Evolutionary conservation across 768 basidiomycete species (phyloP).

Genomic region (Leccinum sublutescens): DNA sequence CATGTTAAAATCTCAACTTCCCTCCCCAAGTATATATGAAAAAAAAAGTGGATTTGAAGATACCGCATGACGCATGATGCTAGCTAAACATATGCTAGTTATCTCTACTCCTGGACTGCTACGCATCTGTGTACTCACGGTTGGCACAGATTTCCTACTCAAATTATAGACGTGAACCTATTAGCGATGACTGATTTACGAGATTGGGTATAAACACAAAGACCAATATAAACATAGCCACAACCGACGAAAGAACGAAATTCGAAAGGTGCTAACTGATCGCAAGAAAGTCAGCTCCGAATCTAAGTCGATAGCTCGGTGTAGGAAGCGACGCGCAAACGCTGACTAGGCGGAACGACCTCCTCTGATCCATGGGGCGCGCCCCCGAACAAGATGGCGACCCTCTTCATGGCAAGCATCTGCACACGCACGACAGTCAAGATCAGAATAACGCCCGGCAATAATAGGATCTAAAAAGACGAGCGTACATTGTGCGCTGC

Average conservation of each 20-base stretch:
- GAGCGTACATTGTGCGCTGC: constrained; percentile 66
- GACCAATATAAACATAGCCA: not conserved
- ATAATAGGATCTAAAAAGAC: not conserved
- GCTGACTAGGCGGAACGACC: constrained; percentile 6
- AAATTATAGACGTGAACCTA: too few relatives aligned
- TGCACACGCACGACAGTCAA: not conserved
- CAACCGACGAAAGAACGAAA: not conserved
- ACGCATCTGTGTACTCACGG: not conserved
- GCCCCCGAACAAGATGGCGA: constrained; percentile 9
- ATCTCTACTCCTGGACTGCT: not conserved
- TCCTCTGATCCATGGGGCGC: constrained; percentile 9
- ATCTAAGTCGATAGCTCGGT: not conserved
- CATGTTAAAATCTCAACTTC: not conserved
- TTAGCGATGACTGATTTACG: too few relatives aligned
- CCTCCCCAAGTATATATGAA: too few relatives aligned
- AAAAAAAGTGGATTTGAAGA: too few relatives aligned
- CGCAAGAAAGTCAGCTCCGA: too few relatives aligned
- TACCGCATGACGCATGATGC: too few relatives aligned
- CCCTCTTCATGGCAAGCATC: constrained; percentile 14
- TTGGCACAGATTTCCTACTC: too few relatives aligned
- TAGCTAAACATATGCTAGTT: too few relatives aligned
- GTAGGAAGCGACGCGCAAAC: constrained; percentile 3
- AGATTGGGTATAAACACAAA: too few relatives aligned
- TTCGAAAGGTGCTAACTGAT: too few relatives aligned
- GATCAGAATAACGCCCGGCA: not conserved